These are phyloP conservation scores for Calocybe cyanea DNA, from an alignment of 768 basidiomycete genomes.

Conservation along the genomic window DNA sequence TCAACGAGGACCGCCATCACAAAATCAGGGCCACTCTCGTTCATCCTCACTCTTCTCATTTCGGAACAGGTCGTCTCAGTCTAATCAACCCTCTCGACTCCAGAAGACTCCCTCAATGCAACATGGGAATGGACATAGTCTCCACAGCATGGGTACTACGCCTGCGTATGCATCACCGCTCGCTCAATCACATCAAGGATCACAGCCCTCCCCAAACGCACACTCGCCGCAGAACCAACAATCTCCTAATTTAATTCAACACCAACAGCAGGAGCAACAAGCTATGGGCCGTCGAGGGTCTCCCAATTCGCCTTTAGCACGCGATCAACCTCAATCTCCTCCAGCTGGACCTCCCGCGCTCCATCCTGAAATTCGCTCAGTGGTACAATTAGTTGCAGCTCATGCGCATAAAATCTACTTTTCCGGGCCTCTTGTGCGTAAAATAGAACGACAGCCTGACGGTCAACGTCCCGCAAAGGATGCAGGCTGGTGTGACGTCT, in stretches of 20 bases:
- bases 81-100: conserved; percentile 20
- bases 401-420: conserved; percentile 87
- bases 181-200: conserved; percentile 3
- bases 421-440: conserved; percentile 77
- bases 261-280: conserved; percentile 11
- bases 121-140: conserved; percentile 3
- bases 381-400: conserved; percentile 68
- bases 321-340: conserved; percentile 18
- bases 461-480: conserved; percentile 67
- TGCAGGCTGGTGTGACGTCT: conserved; percentile 80
- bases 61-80: conserved; percentile 34
- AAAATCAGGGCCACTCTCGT: conserved; percentile 38
- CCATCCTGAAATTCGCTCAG: conserved; percentile 80
- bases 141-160: conserved; percentile 4
- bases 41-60: conserved; percentile 69
- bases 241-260: conserved; percentile 1
- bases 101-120: conserved; percentile 15
- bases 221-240: conserved; percentile 1
- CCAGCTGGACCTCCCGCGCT: conserved; percentile 39
- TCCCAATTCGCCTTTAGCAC: no score
- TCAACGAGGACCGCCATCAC: conserved; percentile 17
- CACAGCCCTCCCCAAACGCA: conserved; percentile 2
- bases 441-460: conserved; percentile 74
- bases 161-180: no score
- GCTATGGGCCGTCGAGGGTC: conserved; percentile 2